Conservation (phyloP, 2,329 filamentous ascomycete genomes). For the Exophiala phaeomuriformis region DNA sequence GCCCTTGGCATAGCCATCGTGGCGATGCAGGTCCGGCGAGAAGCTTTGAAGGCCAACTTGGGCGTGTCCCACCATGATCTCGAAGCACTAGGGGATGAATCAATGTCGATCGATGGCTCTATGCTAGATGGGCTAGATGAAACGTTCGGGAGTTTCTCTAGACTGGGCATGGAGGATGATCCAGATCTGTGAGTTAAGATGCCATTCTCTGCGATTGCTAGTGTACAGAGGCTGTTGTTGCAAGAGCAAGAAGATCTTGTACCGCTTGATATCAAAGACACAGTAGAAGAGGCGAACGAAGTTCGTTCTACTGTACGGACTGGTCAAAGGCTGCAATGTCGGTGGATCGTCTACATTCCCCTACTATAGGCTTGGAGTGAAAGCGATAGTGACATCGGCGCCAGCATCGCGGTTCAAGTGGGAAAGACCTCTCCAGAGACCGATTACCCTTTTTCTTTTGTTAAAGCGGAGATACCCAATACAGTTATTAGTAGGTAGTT, state of each 20-base stretch:
- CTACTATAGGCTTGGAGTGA: too few relatives aligned
- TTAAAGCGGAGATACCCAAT: constrained; percentile 1
- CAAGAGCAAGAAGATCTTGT: too few relatives aligned
- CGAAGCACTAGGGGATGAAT: constrained; percentile 7
- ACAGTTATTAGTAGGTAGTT: neutral
- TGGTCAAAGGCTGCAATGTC: too few relatives aligned
- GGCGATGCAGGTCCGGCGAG: constrained; percentile 46
- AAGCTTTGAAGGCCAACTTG: constrained; percentile 15
- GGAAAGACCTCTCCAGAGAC: neutral
- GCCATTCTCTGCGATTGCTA: too few relatives aligned
- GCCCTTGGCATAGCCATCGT: constrained; percentile 51
- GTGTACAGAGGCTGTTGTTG: too few relatives aligned
- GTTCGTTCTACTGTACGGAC: too few relatives aligned
- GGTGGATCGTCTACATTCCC: too few relatives aligned
- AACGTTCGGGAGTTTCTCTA: constrained; percentile 4
- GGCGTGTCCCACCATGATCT: constrained; percentile 5
- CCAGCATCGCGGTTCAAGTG: too few relatives aligned
- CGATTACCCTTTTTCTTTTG: neutral
- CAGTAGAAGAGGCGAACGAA: too few relatives aligned
- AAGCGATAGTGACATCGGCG: too few relatives aligned
- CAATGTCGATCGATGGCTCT: constrained; percentile 6
- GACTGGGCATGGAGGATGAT: constrained; percentile 10
- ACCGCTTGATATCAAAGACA: too few relatives aligned
- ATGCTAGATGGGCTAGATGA: constrained; percentile 9
- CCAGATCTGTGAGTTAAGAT: constrained; percentile 11